Evolutionary conservation across 106 monocot species (phyloP).

Genomic region (Narthecium ossifragum): DNA sequence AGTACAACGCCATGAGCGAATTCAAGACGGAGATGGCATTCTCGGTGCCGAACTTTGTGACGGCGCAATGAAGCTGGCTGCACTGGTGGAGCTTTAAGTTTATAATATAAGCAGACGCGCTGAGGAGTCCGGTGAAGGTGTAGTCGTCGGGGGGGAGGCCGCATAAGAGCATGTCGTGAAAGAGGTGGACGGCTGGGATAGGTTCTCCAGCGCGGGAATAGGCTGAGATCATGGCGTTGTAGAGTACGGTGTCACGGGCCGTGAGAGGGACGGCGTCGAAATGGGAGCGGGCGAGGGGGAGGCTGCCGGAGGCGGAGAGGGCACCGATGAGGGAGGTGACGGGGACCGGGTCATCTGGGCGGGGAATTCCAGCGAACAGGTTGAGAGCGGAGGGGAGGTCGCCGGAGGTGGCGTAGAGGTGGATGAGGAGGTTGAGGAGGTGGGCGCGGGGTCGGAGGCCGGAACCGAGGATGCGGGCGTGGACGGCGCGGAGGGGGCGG

Average conservation of each 20-base stretch:
- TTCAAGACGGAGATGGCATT: conserved; percentile 52
- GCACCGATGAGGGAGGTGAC: conserved; percentile 62
- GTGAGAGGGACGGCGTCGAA: conserved; percentile 51
- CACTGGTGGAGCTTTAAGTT: conserved; percentile 18
- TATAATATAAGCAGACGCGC: conserved; percentile 27
- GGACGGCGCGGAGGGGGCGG: conserved; percentile 73
- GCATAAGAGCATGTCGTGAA: conserved; percentile 36
- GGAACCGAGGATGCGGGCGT: conserved; percentile 65
- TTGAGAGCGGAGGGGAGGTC: conserved; percentile 72
- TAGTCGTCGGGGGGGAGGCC: conserved; percentile 58
- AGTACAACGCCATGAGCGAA: conserved; percentile 72
- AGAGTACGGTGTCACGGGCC: conserved; percentile 66
- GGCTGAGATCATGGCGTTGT: conserved; percentile 85
- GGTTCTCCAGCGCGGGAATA: conserved; percentile 43
- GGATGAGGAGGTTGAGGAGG: conserved; percentile 83
- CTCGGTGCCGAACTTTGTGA: conserved; percentile 50
- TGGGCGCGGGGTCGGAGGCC: conserved; percentile 63
- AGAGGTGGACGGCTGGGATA: conserved; percentile 25
- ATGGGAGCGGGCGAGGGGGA: conserved; percentile 30
- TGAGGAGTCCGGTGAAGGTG: conserved; percentile 66
- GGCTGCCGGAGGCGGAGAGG: conserved; percentile 32
- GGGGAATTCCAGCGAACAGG: conserved; percentile 12
- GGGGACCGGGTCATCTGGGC: conserved; percentile 41
- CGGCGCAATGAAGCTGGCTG: conserved; percentile 59
- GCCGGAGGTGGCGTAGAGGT: conserved; percentile 59